A percentile compares a stretch with the other conserved stretches of the same genome.
Conservation (phyloP, 108 stramenopile species). For the Nitzschia sp. region DNA sequence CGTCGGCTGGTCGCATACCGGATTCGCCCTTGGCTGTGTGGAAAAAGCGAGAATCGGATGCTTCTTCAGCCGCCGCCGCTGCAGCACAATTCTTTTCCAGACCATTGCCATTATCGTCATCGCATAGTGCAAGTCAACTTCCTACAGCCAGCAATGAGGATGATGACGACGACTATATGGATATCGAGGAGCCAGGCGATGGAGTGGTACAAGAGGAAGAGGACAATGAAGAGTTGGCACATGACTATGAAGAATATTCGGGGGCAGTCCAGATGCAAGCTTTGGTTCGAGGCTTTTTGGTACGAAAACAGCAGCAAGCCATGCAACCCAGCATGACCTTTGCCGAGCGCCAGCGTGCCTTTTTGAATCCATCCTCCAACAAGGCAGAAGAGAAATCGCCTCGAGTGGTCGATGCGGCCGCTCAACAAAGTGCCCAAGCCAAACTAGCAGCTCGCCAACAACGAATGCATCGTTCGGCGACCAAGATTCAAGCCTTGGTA, state of each 20-base stretch:
- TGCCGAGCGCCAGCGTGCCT: not conserved
- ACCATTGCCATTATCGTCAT: not conserved
- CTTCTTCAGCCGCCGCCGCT: not conserved
- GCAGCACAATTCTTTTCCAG: not conserved
- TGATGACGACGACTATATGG: not conserved
- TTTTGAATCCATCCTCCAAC: too few relatives aligned
- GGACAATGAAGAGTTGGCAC: not conserved
- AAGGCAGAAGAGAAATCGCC: not conserved
- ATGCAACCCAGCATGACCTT: not conserved
- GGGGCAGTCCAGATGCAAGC: slow-evolving; percentile 24
- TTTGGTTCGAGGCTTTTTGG: slow-evolving; percentile 13
- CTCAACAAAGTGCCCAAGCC: not conserved
- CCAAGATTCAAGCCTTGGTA: slow-evolving; percentile 17
- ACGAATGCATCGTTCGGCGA: slow-evolving; percentile 3
- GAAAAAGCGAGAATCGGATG: not conserved
- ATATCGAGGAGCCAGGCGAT: too few relatives aligned
- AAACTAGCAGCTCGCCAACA: not conserved
- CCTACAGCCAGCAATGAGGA: not conserved
- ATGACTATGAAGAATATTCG: not conserved
- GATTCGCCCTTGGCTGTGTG: not conserved
- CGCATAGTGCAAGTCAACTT: not conserved
- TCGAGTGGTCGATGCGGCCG: not conserved
- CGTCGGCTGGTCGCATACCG: not conserved
- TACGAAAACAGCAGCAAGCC: not conserved
- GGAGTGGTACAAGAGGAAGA: not conserved